Percentiles rank a stretch among this genome's conserved stretches.
These are phyloP conservation scores for Hyaloscypha hepaticicola DNA, from an alignment of 495 filamentous ascomycete species.

Conservation along the genomic window DNA sequence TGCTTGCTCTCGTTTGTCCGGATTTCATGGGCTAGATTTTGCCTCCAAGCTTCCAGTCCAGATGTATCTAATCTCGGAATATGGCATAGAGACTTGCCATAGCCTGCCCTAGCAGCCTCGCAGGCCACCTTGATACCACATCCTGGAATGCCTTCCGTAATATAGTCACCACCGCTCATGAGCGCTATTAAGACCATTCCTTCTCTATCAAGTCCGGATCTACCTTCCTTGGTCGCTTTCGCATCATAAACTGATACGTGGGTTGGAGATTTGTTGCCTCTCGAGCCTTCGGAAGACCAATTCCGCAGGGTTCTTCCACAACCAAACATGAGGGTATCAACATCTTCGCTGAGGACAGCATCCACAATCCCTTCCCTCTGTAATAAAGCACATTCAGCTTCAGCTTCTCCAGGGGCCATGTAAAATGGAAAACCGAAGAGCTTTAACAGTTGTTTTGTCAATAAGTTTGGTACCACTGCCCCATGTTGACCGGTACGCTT, in stretches of 20 bases:
- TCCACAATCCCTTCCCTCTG: constrained; percentile 86
- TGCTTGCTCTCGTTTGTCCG: constrained; percentile 80
- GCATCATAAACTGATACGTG: constrained; percentile 79
- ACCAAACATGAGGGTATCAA: constrained; percentile 98
- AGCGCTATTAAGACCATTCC: constrained; percentile 95
- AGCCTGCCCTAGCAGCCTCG: constrained; percentile 86
- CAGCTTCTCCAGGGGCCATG: constrained; percentile 91
- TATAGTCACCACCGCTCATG: constrained; percentile 95
- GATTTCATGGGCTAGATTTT: constrained; percentile 71
- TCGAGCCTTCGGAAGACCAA: constrained; percentile 73
- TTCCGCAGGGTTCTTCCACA: constrained; percentile 74
- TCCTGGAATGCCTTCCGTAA: constrained; percentile 82
- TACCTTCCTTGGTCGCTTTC: constrained; percentile 48
- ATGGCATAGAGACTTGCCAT: constrained; percentile 73
- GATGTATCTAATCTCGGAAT: constrained; percentile 51
- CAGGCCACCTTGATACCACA: constrained; percentile 87
- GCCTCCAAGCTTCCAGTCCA: constrained; percentile 68
- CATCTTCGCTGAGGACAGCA: constrained; percentile 94
- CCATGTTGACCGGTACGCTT: constrained; percentile 53
- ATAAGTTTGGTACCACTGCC: constrained; percentile 50
- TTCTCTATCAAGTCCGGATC: constrained; percentile 64
- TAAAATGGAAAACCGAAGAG: constrained; percentile 84
- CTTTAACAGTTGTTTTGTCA: constrained; percentile 76
- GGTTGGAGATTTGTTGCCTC: constrained; percentile 66
- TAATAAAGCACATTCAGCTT: constrained; percentile 90